Base-by-base conservation (phyloP, 2,329 filamentous ascomycete species). In the Xylaria sp. region DNA sequence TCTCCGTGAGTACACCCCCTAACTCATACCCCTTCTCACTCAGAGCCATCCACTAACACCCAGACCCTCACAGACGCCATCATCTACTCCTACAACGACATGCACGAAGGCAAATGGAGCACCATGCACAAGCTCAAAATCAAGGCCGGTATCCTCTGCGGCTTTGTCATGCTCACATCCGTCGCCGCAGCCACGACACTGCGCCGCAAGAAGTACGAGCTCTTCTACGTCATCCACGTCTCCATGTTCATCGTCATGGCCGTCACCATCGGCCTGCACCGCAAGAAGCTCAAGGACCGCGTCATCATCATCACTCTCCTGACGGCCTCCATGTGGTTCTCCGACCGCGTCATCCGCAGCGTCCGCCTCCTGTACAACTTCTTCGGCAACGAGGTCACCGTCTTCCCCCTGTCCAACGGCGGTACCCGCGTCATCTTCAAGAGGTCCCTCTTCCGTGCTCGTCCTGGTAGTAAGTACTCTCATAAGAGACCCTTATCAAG, bases 391-490 rank as follows among this genome's bases (percentile, higher is more conserved):
- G 65, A 68, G 19, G 78, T 74, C 1, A 75, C 68, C 0, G 59
- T 81, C 4, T 73, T 74, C 39, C 73, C 79, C 6, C 73, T 83
- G 2, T 71, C 78, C 1, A 71, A 76, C 13, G 74, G 76, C 2
- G 80, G 76, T 13, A 78, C 76, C 1, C 73, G 77, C 13, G 69
- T 83, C 1, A 67, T 79, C 1, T 71, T 83, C 13, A 81, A 82
- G 69, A 76, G 78, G 2, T 78, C 79, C 0, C 61, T 76, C 0
- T 71, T 73, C 2, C 63, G 69, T 4, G 79, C 79, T 1, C 70
- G 73, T 1, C 78, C 84, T 0, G 85, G 84, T 1, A 81, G 62
- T 64, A 61, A 64, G 62, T 62, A 46, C 13, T 46, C 3, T 23
- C 23, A 23, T 34, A 19, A 3, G 16, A 16, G 16, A 16, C 16